Evolutionary conservation across 352 stramenopile genomes (phyloP), one percentile per base, ranked within the genome.

Genomic region (Globisporangium rhizosaccharum): DNA sequence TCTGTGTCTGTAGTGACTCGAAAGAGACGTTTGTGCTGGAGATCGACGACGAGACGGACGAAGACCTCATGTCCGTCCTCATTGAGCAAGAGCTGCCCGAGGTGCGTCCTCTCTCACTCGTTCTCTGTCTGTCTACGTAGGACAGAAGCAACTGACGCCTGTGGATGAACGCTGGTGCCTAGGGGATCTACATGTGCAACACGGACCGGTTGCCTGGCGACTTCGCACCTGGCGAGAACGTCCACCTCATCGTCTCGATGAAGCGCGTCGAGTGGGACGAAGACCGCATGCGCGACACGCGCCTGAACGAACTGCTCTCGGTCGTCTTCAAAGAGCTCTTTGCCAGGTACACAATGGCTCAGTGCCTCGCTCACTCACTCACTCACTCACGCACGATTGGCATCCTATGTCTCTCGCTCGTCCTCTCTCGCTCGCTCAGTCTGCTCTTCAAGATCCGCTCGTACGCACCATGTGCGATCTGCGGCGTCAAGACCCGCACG

Each of bases 1-100:
- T 20, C 9, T 53, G 54, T 4, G 56, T 25, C 20, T 15, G 5
- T 45, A 90, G 85, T 48, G 85, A 94, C 61, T 89, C 79, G 17
- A 91, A 90, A 52, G 71, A 92, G 42, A 92, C 87, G 17, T 96
- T 96, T 65, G 85, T 96, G 6, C 64, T 96, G 25, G 87, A 97
- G 57, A 94, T 97, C 41, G 90, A 97, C 54, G 90, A 97, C 58
- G 90, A 97, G 70, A 96, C 88, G 0, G 89, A 97, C 53, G 90
- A 97, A 79, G 89, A 97, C 56, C 62, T 95, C 6, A 94, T 97
- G 87, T 94, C 90, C 3, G 89, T 95, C 3, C 56, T 97, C 8
- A 72, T 97, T 8, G 87, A 96, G 60, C 85, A 96, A 52, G 82
- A 90, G 50, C 62, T 94, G 5, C 82, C 86, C 10, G 87, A 91